Evolutionary conservation across 805 yeast species (phyloP).

Genomic region (Cyberlindnera xylosilytica): DNA sequence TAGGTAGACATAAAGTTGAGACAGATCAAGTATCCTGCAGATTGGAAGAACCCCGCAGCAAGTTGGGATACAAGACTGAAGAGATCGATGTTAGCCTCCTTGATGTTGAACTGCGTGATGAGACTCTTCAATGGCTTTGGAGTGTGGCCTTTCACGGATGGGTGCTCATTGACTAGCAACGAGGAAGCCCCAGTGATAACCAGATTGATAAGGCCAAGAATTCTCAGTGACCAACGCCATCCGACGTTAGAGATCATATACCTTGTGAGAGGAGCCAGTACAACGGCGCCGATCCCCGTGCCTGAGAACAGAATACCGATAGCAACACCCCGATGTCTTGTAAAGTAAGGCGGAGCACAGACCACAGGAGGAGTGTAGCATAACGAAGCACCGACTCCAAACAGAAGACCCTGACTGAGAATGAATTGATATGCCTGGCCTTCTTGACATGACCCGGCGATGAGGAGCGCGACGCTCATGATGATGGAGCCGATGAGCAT

Average conservation of each 20-base stretch:
- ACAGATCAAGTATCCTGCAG: constrained; percentile 36
- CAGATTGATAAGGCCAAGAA: constrained; percentile 30
- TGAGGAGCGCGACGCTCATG: constrained; percentile 30
- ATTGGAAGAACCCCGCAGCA: constrained; percentile 29
- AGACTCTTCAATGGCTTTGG: constrained; percentile 4
- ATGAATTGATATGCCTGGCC: constrained; percentile 27
- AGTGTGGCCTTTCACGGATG: constrained; percentile 4
- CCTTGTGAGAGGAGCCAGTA: constrained; percentile 30
- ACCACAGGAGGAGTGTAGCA: constrained; percentile 34
- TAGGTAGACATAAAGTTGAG: constrained; percentile 35
- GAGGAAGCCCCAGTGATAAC: not conserved
- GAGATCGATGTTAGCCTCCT: constrained; percentile 4
- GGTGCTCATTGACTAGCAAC: constrained; percentile 12
- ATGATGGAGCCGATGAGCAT: constrained; percentile 30
- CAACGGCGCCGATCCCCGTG: constrained; percentile 36
- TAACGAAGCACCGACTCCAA: constrained; percentile 34
- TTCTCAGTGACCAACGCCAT: constrained; percentile 35
- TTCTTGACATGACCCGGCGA: constrained; percentile 26
- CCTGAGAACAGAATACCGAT: constrained; percentile 36
- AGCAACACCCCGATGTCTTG: constrained; percentile 32
- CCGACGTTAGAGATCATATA: constrained; percentile 28
- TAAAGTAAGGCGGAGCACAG: constrained; percentile 33
- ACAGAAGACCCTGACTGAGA: constrained; percentile 33
- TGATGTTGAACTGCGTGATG: constrained; percentile 11
- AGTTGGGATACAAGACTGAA: constrained; percentile 13